Evolutionary conservation across 2,329 filamentous ascomycete species (phyloP).

Genomic region (Talaromyces sp.): DNA sequence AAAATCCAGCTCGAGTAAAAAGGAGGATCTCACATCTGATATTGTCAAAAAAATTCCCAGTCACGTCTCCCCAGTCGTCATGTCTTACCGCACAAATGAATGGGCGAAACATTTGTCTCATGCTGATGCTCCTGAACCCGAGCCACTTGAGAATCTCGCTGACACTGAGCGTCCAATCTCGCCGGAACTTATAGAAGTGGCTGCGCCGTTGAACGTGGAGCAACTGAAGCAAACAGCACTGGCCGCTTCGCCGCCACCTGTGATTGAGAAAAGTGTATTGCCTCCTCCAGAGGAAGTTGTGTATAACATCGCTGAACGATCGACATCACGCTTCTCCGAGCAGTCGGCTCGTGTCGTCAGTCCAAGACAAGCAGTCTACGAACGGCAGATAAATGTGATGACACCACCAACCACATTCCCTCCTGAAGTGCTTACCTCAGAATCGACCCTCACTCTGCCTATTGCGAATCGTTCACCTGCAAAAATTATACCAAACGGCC

Average conservation of each 20-base stretch:
- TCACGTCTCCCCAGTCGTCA: slow-evolving; percentile 71
- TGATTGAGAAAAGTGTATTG: slow-evolving; percentile 24
- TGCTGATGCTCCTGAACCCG: slow-evolving; percentile 68
- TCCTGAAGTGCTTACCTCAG: neutral
- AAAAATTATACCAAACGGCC: neutral
- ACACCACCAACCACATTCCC: neutral
- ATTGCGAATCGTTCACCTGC: neutral
- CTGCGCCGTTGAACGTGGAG: slow-evolving; percentile 61
- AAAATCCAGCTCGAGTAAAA: slow-evolving; percentile 22
- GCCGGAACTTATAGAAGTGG: slow-evolving; percentile 45
- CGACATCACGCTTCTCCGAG: neutral
- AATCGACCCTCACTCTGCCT: slow-evolving; percentile 1
- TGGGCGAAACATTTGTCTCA: slow-evolving; percentile 87
- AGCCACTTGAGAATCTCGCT: slow-evolving; percentile 34
- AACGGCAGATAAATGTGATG: neutral
- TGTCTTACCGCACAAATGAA: slow-evolving; percentile 87
- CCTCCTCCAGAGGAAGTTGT: neutral
- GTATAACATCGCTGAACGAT: slow-evolving; percentile 5
- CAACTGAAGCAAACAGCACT: slow-evolving; percentile 64
- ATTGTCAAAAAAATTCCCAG: slow-evolving; percentile 60
- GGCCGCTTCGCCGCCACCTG: slow-evolving; percentile 47
- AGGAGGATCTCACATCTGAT: slow-evolving; percentile 31
- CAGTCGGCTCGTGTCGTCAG: neutral
- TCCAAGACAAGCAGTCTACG: neutral
- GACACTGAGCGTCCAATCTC: slow-evolving; percentile 13